Evolutionary conservation across 2,329 filamentous ascomycete species (phyloP), one percentile per base, ranked within the genome.

Genomic region (Aspergillus jensenii): DNA sequence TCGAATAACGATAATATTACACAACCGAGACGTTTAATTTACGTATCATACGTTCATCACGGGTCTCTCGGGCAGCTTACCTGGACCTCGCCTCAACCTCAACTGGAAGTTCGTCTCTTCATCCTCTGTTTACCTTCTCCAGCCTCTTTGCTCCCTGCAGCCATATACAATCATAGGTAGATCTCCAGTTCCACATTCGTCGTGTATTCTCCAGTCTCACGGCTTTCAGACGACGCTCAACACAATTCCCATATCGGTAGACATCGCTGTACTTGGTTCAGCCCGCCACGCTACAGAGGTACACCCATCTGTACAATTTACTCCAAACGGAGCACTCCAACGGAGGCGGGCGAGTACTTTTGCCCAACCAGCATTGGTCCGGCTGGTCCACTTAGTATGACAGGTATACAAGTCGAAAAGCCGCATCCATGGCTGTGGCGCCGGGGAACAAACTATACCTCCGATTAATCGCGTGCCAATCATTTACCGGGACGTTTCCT

Each of bases 371-470:
- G 6, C 43, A n/a, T 15, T 23, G 33, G 3, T 23, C 35, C n/a
- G 21, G 41, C 43, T 31, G 21, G 23, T 33, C 14, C 15, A 39
- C 31, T 17, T 31, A 17, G 43, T 57, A 43, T 52, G 55, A 57
- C 48, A 47, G 50, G 55, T 57, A 48, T 7, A 11, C 23, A 23
- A 47, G 19, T 40, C 21, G 21, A n/a, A 9, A 44, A 43, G 14
- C 19, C 23, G 17, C 48, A 47, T 40, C 55, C 43, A 21, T 52
- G 47, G 21, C 48, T n/a, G 27, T 56, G 55, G 55, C 35, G n/a
- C n/a, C 43, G 27, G 27, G 27, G 27, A 31, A 8, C 27, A 31
- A 52, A 17, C 40, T 17, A 45, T 27, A 9, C 11, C 43, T 19
- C 17, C 48, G 43, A 37, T 56, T 23, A 15, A 56, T 46, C 43